Conservation (phyloP, 768 basidiomycete genomes). For the Amanita pallidorosea region DNA sequence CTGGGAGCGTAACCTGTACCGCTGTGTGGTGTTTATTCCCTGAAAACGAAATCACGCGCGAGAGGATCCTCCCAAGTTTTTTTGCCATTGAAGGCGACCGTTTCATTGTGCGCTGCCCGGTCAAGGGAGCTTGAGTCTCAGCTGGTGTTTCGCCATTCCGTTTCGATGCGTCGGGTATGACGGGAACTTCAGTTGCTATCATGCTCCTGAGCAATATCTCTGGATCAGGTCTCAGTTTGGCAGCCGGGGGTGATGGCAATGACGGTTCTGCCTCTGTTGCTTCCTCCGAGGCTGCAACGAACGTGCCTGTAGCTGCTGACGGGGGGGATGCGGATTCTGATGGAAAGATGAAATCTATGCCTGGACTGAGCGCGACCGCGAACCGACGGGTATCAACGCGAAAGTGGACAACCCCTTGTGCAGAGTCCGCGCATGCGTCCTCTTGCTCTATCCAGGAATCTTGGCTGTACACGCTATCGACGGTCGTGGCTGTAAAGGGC, state of each 20-base stretch:
- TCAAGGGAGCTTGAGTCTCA: background rate
- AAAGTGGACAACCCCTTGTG: background rate
- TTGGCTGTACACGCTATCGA: slow-evolving; percentile 15
- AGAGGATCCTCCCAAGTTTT: background rate
- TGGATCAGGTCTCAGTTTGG: background rate
- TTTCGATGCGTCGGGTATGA: no score
- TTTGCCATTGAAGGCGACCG: background rate
- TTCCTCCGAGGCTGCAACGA: background rate
- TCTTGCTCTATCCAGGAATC: slow-evolving; percentile 7
- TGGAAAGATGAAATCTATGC: background rate
- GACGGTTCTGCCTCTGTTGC: background rate
- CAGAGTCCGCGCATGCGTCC: background rate
- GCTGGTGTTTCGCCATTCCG: no score
- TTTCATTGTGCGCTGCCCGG: background rate
- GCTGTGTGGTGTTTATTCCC: background rate
- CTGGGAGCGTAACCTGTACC: background rate
- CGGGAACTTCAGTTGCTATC: no score
- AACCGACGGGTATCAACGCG: slow-evolving; percentile 14
- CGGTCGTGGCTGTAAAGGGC: slow-evolving; percentile 8
- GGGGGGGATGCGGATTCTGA: background rate
- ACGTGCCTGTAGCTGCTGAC: background rate
- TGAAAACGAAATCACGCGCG: background rate
- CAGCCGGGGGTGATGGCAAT: background rate
- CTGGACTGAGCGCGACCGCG: slow-evolving; percentile 12
- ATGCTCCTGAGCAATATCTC: background rate